Conservation (phyloP, 2,329 filamentous ascomycete genomes). For the Dendryphion nanum region DNA sequence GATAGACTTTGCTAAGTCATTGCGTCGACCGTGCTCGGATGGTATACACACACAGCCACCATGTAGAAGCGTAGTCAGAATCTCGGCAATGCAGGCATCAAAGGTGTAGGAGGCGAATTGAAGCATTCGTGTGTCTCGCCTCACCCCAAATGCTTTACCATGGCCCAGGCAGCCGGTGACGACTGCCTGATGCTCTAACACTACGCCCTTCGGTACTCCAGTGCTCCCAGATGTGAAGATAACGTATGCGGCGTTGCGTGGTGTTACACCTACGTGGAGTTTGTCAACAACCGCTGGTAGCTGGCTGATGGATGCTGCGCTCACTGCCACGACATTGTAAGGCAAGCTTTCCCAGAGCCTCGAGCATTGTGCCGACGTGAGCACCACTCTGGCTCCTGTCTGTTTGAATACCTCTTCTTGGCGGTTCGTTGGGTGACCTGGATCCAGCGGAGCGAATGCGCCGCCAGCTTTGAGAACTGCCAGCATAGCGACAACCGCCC, state of each 20-base stretch:
- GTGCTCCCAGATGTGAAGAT: neutral
- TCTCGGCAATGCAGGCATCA: conserved; percentile 51
- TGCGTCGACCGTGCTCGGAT: conserved; percentile 50
- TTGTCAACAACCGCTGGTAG: neutral
- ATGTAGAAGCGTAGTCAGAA: conserved; percentile 47
- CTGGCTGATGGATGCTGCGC: neutral
- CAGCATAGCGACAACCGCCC: conserved; percentile 31
- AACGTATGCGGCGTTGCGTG: neutral
- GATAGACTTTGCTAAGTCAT: conserved; percentile 25
- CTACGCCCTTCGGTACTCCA: neutral
- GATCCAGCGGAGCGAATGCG: neutral
- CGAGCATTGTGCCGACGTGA: neutral
- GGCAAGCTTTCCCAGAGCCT: neutral
- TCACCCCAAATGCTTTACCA: conserved; percentile 51
- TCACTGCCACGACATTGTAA: too few relatives aligned
- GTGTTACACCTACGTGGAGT: neutral
- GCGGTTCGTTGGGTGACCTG: neutral
- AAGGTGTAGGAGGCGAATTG: conserved; percentile 45
- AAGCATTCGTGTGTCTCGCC: conserved; percentile 53
- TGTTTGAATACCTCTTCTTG: neutral
- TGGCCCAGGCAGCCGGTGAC: neutral
- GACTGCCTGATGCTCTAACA: conserved; percentile 37
- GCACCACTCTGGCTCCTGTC: neutral
- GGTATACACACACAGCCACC: conserved; percentile 52
- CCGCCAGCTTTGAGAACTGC: conserved; percentile 14